phyloP scores from a whole-genome alignment of 305 asterid genomes.

The Striga hermonthica region DNA sequence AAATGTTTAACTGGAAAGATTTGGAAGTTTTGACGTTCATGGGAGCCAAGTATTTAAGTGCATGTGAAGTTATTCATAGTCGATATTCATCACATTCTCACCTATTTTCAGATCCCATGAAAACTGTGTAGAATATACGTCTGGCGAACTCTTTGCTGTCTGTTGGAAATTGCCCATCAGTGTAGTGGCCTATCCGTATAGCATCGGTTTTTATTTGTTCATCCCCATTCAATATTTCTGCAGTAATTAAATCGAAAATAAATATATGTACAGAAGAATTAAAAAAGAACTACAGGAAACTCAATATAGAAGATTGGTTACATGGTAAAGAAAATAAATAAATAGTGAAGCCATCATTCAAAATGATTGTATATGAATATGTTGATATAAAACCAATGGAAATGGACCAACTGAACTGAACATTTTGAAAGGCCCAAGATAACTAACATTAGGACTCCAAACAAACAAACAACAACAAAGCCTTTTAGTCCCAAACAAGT shows the following conservation, averaged over 20 bases:
- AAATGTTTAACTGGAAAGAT: neutral
- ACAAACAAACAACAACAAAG: no score
- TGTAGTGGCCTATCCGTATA: slow-evolving; percentile 75
- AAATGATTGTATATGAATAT: no score
- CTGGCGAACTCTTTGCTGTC: slow-evolving; percentile 89
- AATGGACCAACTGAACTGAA: no score
- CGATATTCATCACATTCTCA: slow-evolving; percentile 29
- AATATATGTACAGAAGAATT: neutral
- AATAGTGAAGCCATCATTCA: no score
- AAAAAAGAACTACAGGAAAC: no score
- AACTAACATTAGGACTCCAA: no score
- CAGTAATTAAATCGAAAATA: slow-evolving; percentile 31
- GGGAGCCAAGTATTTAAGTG: slow-evolving; percentile 8
- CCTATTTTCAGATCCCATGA: slow-evolving; percentile 97
- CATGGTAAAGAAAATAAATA: no score
- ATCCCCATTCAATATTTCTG: slow-evolving; percentile 78
- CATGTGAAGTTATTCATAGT: slow-evolving; percentile 5
- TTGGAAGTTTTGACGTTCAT: slow-evolving; percentile 12
- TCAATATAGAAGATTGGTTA: no score
- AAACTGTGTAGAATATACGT: slow-evolving; percentile 87
- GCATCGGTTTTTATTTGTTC: slow-evolving; percentile 94
- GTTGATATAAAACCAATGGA: no score
- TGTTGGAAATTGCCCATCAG: slow-evolving; percentile 71
- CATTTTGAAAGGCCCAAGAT: no score
- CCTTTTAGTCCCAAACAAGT: no score